These are phyloP conservation scores for Erythrophleum fordii DNA, from an alignment of 306 rosid species.

Conservation along the genomic window DNA sequence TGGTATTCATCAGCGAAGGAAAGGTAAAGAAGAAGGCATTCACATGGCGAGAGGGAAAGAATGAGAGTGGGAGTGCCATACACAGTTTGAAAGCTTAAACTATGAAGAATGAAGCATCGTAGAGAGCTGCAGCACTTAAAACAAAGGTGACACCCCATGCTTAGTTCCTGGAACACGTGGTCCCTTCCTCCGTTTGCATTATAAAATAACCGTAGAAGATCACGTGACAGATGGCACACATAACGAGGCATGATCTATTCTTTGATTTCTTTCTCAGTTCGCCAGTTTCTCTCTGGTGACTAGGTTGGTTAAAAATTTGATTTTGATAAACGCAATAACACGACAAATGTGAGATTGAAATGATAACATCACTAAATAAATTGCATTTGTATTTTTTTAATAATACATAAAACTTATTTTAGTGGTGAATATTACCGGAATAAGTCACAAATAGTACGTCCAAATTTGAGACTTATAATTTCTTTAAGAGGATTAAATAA, in stretches of 20 bases:
- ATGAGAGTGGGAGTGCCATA: neutral
- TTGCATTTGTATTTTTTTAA: no score
- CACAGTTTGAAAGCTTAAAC: no score
- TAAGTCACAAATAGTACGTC: no score
- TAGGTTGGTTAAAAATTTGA: no score
- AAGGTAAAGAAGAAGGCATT: neutral
- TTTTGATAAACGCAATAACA: no score
- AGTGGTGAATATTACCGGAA: no score
- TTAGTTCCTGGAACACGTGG: neutral
- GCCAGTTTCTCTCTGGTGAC: neutral
- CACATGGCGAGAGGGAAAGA: neutral
- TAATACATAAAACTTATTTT: no score
- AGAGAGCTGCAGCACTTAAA: neutral
- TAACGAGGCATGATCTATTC: neutral
- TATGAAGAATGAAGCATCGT: neutral
- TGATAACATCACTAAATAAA: no score
- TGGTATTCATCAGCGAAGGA: neutral
- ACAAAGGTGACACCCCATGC: neutral
- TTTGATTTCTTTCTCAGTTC: neutral
- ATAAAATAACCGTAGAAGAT: neutral
- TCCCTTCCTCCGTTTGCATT: neutral
- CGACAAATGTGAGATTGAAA: no score
- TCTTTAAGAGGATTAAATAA: no score
- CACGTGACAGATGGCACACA: slow-evolving; percentile 3
- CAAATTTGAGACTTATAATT: no score